phyloP scores from a whole-genome alignment of 257 asterid species.

The Solanum chiquidenum region DNA sequence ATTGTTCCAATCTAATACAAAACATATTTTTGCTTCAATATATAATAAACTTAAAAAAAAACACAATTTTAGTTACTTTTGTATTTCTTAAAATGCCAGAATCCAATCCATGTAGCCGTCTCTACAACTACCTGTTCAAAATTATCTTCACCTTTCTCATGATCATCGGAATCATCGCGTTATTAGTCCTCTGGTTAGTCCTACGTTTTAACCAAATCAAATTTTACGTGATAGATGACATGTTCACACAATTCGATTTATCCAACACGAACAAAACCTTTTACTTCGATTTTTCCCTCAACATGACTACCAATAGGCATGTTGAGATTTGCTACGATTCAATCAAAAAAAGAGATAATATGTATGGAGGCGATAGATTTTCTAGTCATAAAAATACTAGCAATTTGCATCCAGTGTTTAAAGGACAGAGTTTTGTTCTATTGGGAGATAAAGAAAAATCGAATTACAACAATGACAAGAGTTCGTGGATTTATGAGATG shows the following conservation, averaged over 20 bases:
- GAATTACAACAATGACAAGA: slow-evolving; percentile 23
- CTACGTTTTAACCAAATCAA: too few relatives aligned
- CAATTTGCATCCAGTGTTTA: not conserved
- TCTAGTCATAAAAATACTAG: not conserved
- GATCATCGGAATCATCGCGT: too few relatives aligned
- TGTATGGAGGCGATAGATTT: not conserved
- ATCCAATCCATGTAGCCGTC: too few relatives aligned
- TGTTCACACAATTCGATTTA: too few relatives aligned
- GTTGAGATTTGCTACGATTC: not conserved
- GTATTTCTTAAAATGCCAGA: too few relatives aligned
- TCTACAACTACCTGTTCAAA: too few relatives aligned
- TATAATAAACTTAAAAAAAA: too few relatives aligned
- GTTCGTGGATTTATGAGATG: slow-evolving; percentile 24
- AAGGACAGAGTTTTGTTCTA: not conserved
- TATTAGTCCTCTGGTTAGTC: too few relatives aligned
- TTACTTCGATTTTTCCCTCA: not conserved
- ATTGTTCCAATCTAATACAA: not conserved
- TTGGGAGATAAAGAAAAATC: slow-evolving; percentile 24
- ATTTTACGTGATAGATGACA: too few relatives aligned
- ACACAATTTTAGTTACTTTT: not conserved
- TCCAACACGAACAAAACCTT: too few relatives aligned
- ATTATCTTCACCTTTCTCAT: too few relatives aligned
- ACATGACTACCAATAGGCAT: not conserved
- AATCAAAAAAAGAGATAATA: not conserved
- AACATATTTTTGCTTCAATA: not conserved